Evolutionary conservation across 768 basidiomycete genomes (phyloP), one percentile per base, ranked within the genome.

Genomic region (Coprinellus micaceus): DNA sequence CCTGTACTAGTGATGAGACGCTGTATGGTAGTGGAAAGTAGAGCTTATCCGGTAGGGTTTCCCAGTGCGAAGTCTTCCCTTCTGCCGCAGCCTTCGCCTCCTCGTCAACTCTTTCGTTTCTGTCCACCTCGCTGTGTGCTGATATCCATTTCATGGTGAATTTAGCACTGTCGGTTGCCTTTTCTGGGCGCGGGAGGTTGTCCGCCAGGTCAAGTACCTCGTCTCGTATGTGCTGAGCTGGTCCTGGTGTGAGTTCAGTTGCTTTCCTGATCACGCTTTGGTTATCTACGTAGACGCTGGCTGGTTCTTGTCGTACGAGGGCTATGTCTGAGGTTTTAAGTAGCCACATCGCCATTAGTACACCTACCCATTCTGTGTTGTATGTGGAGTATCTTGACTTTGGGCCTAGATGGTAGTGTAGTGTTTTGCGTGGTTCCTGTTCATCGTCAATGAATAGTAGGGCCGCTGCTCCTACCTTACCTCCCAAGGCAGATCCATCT

Each of bases 31-130:
- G 1, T 51, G 6, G 7, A 21, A 11, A 12, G 15, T 12, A 48
- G 39, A 58, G 17, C 47, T 58, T 30, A 4, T n/a, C 11, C 3
- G 49, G 49, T 4, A 51, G 19, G 29, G 3, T 4, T 4, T 5
- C 6, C 17, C 3, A 28, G 7, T 5, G 28, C 3, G 44, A 33
- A 19, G 29, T 6, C 33, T 60, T 63, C 6, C 53, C 51, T 46
- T 64, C 66, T 1, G 69, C 70, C n/a, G 61, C 63, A 26, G 40
- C 26, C 36, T 73, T 68, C 5, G 61, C 69, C 50, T 29, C 22
- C 13, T 30, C 13, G 49, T 51, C 49, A 3, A 51, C 29, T 12
- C 13, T 4, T 47, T 69, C 65, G 36, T 72, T 71, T 1, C 67
- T 63, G 12, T 3, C 15, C 2, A 71, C 59, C 1, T 61, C 61